Base-by-base conservation (phyloP, 2,329 filamentous ascomycete species). In the Acarospora socialis region DNA sequence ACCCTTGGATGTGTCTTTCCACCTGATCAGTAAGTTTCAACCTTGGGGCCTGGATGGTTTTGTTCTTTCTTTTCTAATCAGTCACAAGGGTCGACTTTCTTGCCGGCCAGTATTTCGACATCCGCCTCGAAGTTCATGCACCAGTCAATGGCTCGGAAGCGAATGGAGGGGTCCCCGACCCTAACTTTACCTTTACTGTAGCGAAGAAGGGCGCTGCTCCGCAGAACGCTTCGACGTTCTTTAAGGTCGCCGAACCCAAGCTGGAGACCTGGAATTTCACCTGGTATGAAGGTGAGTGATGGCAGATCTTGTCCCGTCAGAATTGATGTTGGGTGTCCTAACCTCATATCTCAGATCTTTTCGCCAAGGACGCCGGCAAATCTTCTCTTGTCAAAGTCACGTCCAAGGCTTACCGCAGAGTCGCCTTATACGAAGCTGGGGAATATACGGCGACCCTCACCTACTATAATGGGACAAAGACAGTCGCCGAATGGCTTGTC, bases 241-340 rank as follows among this genome's bases (percentile, higher is more conserved):
- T 90, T 59, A 62, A 64, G n/a, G 48, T 78, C 21, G 47, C 66
- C 2, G 80, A 87, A 51, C 77, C 81, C 13, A 56, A 71, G 51
- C 58, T 90, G 10, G 82, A 92, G 63, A 75, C 65, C 41, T 92
- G 82, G 82, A 69, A 74, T 43, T 90, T 90, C 50, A 66, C 66
- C n/a, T 90, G 79, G 78, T 87, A 70, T 48, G 82, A 87, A 60
- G 78, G 61, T 66, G 47, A 35, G 54, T 40, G 21, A 3, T n/a
- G 16, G 10, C 22, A 22, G 28, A 28, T 8, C 5, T 8, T 24
- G 27, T 7, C n/a, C 12, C 10, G 7, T 12, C 20, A 21, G 14
- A n/a, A 15, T 28, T 15, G 19, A n/a, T 6, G 9, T 21, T 10
- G 8, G 18, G 25, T 24, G 14, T 18, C 8, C 3, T 16, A 32